These are phyloP conservation scores for Nicotiana attenuata DNA, from an alignment of 257 asterid genomes.

Conservation along the genomic window DNA sequence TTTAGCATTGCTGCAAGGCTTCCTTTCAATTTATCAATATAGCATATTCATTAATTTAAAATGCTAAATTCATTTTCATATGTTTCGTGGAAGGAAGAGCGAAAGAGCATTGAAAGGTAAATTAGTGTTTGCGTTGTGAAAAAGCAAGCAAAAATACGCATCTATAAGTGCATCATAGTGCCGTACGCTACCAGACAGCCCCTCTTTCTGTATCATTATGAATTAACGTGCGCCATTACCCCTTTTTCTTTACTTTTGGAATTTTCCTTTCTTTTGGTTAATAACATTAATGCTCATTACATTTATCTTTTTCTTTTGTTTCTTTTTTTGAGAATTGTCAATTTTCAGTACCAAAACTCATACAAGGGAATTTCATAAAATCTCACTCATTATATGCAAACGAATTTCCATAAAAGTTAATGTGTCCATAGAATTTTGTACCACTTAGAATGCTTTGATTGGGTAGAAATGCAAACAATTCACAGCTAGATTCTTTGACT, in stretches of 20 bases:
- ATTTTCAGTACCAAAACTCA: background rate
- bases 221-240: slow-evolving; percentile 29
- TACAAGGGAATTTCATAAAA: background rate
- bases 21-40: no score
- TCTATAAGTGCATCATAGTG: slow-evolving; percentile 25
- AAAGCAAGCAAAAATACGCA: slow-evolving; percentile 25
- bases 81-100: background rate
- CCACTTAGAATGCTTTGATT: background rate
- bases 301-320: background rate
- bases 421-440: background rate
- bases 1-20: no score
- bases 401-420: background rate
- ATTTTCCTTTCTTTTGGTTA: background rate
- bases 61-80: background rate
- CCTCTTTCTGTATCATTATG: slow-evolving; percentile 28
- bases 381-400: background rate
- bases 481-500: background rate
- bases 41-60: background rate
- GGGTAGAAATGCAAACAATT: background rate
- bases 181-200: slow-evolving; percentile 32
- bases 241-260: background rate
- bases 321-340: background rate
- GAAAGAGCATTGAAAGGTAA: background rate
- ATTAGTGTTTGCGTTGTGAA: slow-evolving; percentile 17
- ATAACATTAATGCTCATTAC: background rate